Conservation (phyloP, 1,284 basidiomycete genomes). For the Tilletiopsis washingtonensis region DNA sequence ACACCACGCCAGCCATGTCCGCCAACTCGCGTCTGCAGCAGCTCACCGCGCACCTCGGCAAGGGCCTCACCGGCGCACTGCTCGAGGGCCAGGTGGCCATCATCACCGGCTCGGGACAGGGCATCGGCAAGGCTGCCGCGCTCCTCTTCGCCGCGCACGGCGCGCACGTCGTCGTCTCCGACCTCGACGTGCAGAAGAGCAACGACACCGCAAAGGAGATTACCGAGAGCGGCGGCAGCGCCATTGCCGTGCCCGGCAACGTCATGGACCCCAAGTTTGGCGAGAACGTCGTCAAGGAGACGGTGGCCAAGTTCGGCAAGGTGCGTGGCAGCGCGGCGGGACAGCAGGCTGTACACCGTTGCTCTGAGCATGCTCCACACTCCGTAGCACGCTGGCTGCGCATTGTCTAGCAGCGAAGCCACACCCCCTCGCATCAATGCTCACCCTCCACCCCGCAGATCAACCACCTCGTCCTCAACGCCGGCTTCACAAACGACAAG, state of each 20-base stretch:
- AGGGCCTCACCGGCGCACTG: conserved; percentile 7
- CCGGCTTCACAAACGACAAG: conserved; percentile 70
- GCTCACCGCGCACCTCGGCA: conserved; percentile 2
- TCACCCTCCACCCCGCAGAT: conserved; percentile 56
- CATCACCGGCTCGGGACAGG: conserved; percentile 59
- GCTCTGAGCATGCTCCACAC: too few species aligned
- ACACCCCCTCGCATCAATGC: too few species aligned
- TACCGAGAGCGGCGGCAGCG: conserved; percentile 63
- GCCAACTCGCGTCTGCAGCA: conserved; percentile 4
- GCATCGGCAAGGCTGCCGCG: conserved; percentile 53
- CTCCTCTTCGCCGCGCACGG: conserved; percentile 74
- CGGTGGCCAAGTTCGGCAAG: conserved; percentile 52
- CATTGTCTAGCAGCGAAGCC: too few species aligned
- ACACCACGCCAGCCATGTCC: too few species aligned
- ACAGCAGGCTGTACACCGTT: not conserved
- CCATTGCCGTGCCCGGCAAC: conserved; percentile 42
- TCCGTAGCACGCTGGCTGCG: too few species aligned
- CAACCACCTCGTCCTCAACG: conserved; percentile 62
- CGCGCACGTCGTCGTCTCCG: conserved; percentile 72
- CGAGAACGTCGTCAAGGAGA: conserved; percentile 66
- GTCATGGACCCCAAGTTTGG: conserved; percentile 59
- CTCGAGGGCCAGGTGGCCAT: conserved; percentile 68
- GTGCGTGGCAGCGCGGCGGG: conserved; percentile 1
- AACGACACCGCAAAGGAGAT: conserved; percentile 50
- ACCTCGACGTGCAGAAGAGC: conserved; percentile 51